Conservation (phyloP, 2,329 filamentous ascomycete genomes). For the Tympanopsis confertula region DNA sequence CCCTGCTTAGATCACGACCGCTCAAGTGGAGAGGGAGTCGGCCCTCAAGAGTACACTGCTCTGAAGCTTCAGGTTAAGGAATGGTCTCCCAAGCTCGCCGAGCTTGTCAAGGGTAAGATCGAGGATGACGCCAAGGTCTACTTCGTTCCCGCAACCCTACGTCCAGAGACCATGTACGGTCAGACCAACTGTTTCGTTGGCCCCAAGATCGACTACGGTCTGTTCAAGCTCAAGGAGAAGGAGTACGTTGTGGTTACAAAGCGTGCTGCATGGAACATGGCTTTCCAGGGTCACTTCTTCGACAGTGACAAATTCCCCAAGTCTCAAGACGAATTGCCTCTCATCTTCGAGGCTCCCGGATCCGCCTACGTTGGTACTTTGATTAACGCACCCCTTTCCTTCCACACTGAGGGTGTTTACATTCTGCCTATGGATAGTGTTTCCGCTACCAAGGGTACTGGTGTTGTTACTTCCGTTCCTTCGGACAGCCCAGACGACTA, state of each 20-base stretch:
- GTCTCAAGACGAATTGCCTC: constrained; percentile 12
- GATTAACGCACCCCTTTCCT: constrained; percentile 76
- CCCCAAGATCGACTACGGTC: constrained; percentile 76
- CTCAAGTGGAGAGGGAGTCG: constrained; percentile 68
- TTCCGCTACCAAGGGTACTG: constrained; percentile 85
- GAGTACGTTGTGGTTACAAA: constrained; percentile 80
- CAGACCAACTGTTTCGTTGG: constrained; percentile 94
- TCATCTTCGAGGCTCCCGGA: constrained; percentile 65
- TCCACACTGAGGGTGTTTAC: constrained; percentile 71
- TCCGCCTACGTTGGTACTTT: constrained; percentile 78
- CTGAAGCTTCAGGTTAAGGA: constrained; percentile 84
- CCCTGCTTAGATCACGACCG: constrained; percentile 19
- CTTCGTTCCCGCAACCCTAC: constrained; percentile 81
- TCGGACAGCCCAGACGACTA: constrained; percentile 95
- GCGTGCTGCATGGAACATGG: constrained; percentile 78
- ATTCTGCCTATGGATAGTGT: constrained; percentile 94
- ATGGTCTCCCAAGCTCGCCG: constrained; percentile 69
- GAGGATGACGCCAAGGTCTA: constrained; percentile 71
- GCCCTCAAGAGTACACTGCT: constrained; percentile 83
- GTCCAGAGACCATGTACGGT: constrained; percentile 98
- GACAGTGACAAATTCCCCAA: constrained; percentile 64
- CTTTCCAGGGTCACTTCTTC: constrained; percentile 73
- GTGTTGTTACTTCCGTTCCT: constrained; percentile 89
- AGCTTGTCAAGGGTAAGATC: constrained; percentile 64
- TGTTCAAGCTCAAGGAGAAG: constrained; percentile 68